A percentile compares a stretch with the other conserved stretches of the same genome.
phyloP scores from a whole-genome alignment of 768 basidiomycete genomes.

The Trametes meyenii region DNA sequence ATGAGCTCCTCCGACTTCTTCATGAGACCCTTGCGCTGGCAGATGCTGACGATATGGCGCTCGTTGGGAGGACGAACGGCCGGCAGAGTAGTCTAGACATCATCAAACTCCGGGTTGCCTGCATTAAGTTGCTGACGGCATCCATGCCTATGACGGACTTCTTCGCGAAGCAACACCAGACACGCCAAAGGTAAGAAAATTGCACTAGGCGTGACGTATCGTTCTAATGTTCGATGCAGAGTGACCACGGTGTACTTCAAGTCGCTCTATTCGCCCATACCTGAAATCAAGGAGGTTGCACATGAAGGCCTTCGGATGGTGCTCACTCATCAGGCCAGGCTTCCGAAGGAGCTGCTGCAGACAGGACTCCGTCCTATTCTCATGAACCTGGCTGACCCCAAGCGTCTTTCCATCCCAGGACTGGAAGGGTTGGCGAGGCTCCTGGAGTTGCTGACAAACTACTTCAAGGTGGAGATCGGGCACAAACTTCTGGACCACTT shows the following conservation, averaged over 20 bases:
- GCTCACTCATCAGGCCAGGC: constrained; percentile 82
- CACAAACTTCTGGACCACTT: constrained; percentile 97
- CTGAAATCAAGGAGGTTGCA: constrained; percentile 93
- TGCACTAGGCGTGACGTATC: too few relatives aligned
- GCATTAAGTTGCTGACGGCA: constrained; percentile 90
- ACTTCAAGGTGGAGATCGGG: constrained; percentile 99
- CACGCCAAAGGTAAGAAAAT: constrained; percentile 73
- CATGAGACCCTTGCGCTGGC: constrained; percentile 95
- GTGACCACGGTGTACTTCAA: constrained; percentile 98
- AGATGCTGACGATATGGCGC: constrained; percentile 89
- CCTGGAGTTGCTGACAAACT: constrained; percentile 92
- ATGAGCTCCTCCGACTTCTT: constrained; percentile 87
- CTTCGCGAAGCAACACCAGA: constrained; percentile 80
- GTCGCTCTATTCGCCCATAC: constrained; percentile 88
- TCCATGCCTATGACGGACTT: constrained; percentile 96
- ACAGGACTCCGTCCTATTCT: constrained; percentile 94
- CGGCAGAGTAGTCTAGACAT: constrained; percentile 83
- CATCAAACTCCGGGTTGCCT: constrained; percentile 88
- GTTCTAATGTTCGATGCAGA: constrained; percentile 42
- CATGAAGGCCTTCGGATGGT: constrained; percentile 92
- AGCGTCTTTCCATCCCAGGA: constrained; percentile 88
- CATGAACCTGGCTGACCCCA: constrained; percentile 97
- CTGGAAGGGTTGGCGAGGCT: constrained; percentile 93
- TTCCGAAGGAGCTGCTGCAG: constrained; percentile 94
- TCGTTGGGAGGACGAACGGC: constrained; percentile 72